Evolutionary conservation across 805 yeast species (phyloP), one percentile per base, ranked within the genome.

Genomic region (Suhomyces prunicola): DNA sequence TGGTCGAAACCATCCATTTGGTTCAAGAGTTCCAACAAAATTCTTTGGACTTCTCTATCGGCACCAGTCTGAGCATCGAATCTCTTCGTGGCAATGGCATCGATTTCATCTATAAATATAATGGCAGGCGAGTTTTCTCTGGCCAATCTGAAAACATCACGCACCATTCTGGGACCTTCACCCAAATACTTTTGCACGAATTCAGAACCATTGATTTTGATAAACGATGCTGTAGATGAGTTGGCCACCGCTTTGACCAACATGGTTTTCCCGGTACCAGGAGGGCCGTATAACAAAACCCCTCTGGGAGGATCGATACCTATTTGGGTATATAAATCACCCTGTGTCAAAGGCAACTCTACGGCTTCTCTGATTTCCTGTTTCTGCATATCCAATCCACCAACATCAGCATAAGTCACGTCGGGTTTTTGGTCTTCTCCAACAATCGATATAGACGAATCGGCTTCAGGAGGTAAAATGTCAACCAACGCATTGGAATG

Each of bases 1-100:
- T 94, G 99, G 68, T 94, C 99, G 64, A 94, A 94, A 48, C 99
- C 99, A 73, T 94, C 99, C 99, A 94, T 94, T 76, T 94, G 99
- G 64, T 96, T 94, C 65, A 94, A 81, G 67, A 94, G 80, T 76
- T 94, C 99, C 67, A 94, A 86, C 71, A 94, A 79, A 60, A 93
- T 94, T 78, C 99, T 90, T 77, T 94, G 99, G 51, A 94, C 99
- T 76, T 94, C 99, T 74, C 99, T 86, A 75, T 94, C 99, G 35
- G 99, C 98, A 69, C 99, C 99, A 3, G 99, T 94, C 78, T 94
- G 99, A 23, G 99, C 99, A 74, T 94, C 99, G 65, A 94, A 94
- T 75, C 99, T 89, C 73, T 94, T 94, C 41, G 99, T 94, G 52
- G 99, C 99, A 71, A 94, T 94, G 33, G 99, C 97, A 74, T 94